Evolutionary conservation across 2,329 filamentous ascomycete genomes (phyloP).

Genomic region (Penicillium hordei): DNA sequence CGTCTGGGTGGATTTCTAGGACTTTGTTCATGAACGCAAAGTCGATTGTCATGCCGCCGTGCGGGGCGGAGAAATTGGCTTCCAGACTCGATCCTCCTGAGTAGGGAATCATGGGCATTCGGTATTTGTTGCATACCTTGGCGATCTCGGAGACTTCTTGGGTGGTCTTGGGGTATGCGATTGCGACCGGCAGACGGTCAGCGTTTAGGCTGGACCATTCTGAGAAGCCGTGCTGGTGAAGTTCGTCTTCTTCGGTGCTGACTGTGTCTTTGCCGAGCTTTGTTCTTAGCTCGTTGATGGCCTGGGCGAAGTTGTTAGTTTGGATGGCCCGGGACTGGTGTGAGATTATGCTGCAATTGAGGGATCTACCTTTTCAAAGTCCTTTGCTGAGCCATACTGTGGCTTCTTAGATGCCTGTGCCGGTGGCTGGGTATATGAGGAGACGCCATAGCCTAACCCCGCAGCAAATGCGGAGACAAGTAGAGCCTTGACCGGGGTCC

Average conservation of each 20-base stretch:
- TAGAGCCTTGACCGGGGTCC: slow-evolving; percentile 50
- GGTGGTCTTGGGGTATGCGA: slow-evolving; percentile 64
- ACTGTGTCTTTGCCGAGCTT: slow-evolving; percentile 60
- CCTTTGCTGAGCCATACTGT: slow-evolving; percentile 40
- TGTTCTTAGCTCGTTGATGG: slow-evolving; percentile 55
- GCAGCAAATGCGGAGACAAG: slow-evolving; percentile 52
- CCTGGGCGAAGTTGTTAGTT: slow-evolving; percentile 38
- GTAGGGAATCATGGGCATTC: slow-evolving; percentile 81
- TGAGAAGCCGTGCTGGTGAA: slow-evolving; percentile 65
- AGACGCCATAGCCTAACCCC: slow-evolving; percentile 53
- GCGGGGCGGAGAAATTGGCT: slow-evolving; percentile 84
- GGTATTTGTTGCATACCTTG: slow-evolving; percentile 73
- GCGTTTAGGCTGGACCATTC: slow-evolving; percentile 71
- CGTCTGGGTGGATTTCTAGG: slow-evolving; percentile 73
- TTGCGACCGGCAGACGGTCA: slow-evolving; percentile 61
- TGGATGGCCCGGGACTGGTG: not conserved
- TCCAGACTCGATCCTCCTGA: slow-evolving; percentile 85
- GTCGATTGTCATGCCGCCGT: slow-evolving; percentile 84
- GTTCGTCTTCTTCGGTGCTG: slow-evolving; percentile 63
- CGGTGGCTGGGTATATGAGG: slow-evolving; percentile 41
- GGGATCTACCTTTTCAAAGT: slow-evolving; percentile 40
- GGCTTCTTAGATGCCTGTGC: slow-evolving; percentile 24
- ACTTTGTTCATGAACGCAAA: slow-evolving; percentile 86
- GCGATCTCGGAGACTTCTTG: slow-evolving; percentile 65
- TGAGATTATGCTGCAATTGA: not conserved